Evolutionary conservation across 495 filamentous ascomycete species (phyloP), one percentile per base, ranked within the genome.

Genomic region (Tuber calosporum): DNA sequence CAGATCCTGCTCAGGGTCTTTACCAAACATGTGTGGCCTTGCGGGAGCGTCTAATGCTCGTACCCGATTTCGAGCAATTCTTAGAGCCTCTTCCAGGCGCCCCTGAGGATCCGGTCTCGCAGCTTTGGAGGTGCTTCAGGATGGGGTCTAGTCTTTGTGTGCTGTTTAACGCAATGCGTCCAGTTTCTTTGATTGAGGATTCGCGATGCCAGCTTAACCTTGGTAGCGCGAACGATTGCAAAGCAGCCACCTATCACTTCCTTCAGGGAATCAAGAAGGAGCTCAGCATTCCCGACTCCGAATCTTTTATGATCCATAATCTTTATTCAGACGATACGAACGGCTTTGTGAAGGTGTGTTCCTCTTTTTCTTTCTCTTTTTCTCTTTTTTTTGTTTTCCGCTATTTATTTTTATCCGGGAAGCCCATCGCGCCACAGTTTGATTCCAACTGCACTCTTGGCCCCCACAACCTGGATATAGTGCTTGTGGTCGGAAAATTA

Each of bases 251-350:
- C 5, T 91, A 90, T 83, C 89, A 90, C 79, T 92, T 92, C 77
- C 77, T 91, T 58, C 86, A 91, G 75, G 90, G 89, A 37, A 91
- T 89, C 74, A 82, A 90, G 75, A 84, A 86, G 62, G 91, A 96
- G 37, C 85, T 97, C 42, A 89, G 87, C 22, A 90, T 97, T 62
- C 88, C 90, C 19, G 84, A 92, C 34, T 87, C 89, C 67, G 94
- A 97, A 68, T 93, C 91, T 77, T 99, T 98, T 81, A 88, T 97
- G 77, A 91, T 98, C 75, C 90, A 89, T 72, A 94, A 99, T 82
- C 84, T 99, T 3, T 94, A 95, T 82, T 93, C 93, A 8, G 90
- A 93, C 73, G 94, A 97, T 83, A 99, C 95, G 0, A 97, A 93
- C 39, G 95, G 95, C 1, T 97, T 99, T 82, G 94, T 97, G 71